These are phyloP conservation scores for Phoma sp. DNA, from an alignment of 2,329 filamentous ascomycete species.

Conservation along the genomic window DNA sequence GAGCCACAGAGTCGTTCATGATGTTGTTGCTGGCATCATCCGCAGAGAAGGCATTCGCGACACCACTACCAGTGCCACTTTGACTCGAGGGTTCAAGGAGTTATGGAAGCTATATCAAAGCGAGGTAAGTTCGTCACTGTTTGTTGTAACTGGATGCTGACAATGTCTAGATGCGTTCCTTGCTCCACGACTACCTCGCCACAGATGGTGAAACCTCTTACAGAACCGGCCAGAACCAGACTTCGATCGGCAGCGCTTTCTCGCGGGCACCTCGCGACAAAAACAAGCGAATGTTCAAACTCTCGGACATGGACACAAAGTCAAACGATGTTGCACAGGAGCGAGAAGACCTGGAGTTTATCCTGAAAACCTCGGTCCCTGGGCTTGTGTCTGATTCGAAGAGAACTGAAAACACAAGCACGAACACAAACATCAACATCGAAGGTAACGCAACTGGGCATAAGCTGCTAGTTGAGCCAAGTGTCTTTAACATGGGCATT, in stretches of 20 bases:
- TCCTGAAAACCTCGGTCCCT: slow-evolving; percentile 89
- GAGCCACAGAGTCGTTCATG: slow-evolving; percentile 91
- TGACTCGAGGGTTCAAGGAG: slow-evolving; percentile 92
- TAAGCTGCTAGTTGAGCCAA: slow-evolving; percentile 95
- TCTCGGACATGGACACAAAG: slow-evolving; percentile 83
- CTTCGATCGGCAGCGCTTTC: slow-evolving; percentile 60
- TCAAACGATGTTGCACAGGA: slow-evolving; percentile 81
- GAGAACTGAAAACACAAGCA: slow-evolving; percentile 51
- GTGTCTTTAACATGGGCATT: slow-evolving; percentile 98
- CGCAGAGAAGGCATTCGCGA: slow-evolving; percentile 75
- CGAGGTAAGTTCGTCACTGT: slow-evolving; percentile 59
- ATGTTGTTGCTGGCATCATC: slow-evolving; percentile 86
- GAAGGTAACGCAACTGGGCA: slow-evolving; percentile 74
- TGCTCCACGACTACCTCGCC: slow-evolving; percentile 95
- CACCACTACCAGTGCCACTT: slow-evolving; percentile 61
- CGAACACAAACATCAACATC: slow-evolving; percentile 53
- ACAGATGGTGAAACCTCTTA: slow-evolving; percentile 80
- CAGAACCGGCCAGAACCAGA: slow-evolving; percentile 60
- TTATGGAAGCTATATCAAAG: slow-evolving; percentile 98
- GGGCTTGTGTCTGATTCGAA: slow-evolving; percentile 82
- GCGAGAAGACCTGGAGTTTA: slow-evolving; percentile 86
- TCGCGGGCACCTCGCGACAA: slow-evolving; percentile 59
- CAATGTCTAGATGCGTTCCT: slow-evolving; percentile 71
- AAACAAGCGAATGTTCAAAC: slow-evolving; percentile 76
- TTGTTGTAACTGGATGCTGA: neutral